Evolutionary conservation across 306 rosid genomes (phyloP).

Genomic region (Neltuma alba): DNA sequence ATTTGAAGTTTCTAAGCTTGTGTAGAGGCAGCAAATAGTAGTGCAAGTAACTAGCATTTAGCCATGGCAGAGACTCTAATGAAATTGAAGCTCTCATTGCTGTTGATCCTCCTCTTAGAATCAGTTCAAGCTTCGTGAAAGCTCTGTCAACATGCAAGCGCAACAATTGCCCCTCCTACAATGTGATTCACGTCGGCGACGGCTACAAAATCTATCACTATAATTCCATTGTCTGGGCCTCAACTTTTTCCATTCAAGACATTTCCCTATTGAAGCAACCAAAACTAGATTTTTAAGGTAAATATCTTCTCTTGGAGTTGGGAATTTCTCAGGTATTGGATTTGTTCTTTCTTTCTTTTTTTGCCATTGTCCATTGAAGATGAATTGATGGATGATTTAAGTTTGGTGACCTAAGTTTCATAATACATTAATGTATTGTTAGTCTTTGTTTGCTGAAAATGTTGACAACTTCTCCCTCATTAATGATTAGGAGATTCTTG

Average conservation of each 20-base stretch:
- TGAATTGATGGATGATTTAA: neutral
- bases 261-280: conserved; percentile 73
- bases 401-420: neutral
- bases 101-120: too few relatives aligned
- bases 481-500: neutral
- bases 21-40: too few relatives aligned
- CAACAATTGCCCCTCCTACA: conserved; percentile 72
- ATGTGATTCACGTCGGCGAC: conserved; percentile 45
- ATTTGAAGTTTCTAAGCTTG: too few relatives aligned
- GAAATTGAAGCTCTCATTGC: too few relatives aligned
- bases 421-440: neutral
- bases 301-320: neutral
- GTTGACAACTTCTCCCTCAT: neutral
- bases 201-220: conserved; percentile 71
- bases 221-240: conserved; percentile 68
- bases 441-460: neutral
- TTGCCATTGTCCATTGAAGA: neutral
- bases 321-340: neutral
- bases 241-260: conserved; percentile 65
- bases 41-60: too few relatives aligned
- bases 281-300: conserved; percentile 71
- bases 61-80: too few relatives aligned
- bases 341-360: neutral
- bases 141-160: conserved; percentile 60
- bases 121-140: conserved; percentile 23